Evolutionary conservation across 202 grass and related monocot genomes (phyloP), one percentile per base, ranked within the genome.

Genomic region (Cymbopogon flexuosus): DNA sequence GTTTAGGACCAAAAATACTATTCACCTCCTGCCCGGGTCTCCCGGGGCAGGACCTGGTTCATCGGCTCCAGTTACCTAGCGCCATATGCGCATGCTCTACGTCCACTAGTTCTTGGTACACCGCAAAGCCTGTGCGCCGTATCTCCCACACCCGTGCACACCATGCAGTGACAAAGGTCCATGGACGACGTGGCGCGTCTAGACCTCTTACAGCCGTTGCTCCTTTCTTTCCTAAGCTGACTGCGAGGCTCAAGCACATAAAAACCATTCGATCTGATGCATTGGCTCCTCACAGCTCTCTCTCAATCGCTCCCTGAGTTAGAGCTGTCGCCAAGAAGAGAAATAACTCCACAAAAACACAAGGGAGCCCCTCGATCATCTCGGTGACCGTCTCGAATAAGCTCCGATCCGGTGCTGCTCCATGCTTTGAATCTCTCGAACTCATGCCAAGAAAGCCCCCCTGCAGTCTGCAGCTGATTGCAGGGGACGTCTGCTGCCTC

Each of bases 281-380:
- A 10, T 54, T 68, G 30, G 39, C 86, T 79, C 86, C 33, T 84
- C 86, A 83, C 86, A 88, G 86, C 86, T 88, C 86, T 88, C 79
- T 78, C 75, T 88, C 86, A 79, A 88, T 62, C 80, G 80, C 68
- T 84, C 80, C 86, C 80, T 74, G 86, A 83, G 86, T 43, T 78
- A 88, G 86, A 84, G 80, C 86, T 84, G 86, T 88, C 86, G 68
- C 75, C 18, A 27, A 70, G 39, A 43, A 57, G 71, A 45, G 46
- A 79, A 88, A 88, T 87, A 87, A 87, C 79, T 15, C 60, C 45
- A 36, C 21, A 62, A 77, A 68, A 84, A 79, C 34, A 87, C 79
- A 79, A 51, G 79, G 30, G 30, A 82, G 85, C 60, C 75, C 6
- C 59, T 36, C 68, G n/a, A 49, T 67, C 75, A 37, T 59, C 33